Percentiles rank a stretch among this genome's conserved stretches.
Conservation (phyloP, 345 rosid genomes). For the Euclidium syriacum region DNA sequence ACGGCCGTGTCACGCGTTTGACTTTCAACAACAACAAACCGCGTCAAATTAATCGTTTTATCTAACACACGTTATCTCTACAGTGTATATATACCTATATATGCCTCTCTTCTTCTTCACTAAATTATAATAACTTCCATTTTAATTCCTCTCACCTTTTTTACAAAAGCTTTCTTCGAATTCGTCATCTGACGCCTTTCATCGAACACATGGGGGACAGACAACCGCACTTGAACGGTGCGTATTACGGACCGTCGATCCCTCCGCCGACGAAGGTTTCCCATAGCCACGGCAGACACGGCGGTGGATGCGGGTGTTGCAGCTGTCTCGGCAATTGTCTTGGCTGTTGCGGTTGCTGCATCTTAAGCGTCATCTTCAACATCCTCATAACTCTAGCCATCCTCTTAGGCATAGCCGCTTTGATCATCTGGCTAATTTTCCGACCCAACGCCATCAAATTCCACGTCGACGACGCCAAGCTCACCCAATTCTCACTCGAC, state of each 20-base stretch:
- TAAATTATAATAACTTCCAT: neutral
- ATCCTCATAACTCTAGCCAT: constrained; percentile 36
- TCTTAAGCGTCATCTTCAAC: constrained; percentile 47
- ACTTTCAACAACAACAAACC: constrained; percentile 21
- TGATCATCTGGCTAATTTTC: constrained; percentile 60
- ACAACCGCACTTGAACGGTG: constrained; percentile 49
- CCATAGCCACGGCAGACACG: constrained; percentile 40
- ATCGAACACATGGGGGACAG: constrained; percentile 46
- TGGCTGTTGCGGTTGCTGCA: constrained; percentile 52
- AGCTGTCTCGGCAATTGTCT: constrained; percentile 25
- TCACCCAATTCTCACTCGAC: constrained; percentile 40
- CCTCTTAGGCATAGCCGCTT: constrained; percentile 36
- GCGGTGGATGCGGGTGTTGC: constrained; percentile 22
- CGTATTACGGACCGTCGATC: constrained; percentile 64
- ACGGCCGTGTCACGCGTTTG: constrained; percentile 9
- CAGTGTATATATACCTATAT: constrained; percentile 8
- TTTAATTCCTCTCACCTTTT: neutral
- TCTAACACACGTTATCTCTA: constrained; percentile 24
- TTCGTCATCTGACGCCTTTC: neutral
- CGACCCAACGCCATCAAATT: constrained; percentile 53
- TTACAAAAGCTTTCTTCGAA: neutral
- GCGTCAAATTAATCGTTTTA: constrained; percentile 25
- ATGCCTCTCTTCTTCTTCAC: neutral
- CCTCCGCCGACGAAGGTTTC: constrained; percentile 45
- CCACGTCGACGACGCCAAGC: constrained; percentile 46